Conservation (phyloP, 768 basidiomycete species). For the Phylloporus sp. region DNA sequence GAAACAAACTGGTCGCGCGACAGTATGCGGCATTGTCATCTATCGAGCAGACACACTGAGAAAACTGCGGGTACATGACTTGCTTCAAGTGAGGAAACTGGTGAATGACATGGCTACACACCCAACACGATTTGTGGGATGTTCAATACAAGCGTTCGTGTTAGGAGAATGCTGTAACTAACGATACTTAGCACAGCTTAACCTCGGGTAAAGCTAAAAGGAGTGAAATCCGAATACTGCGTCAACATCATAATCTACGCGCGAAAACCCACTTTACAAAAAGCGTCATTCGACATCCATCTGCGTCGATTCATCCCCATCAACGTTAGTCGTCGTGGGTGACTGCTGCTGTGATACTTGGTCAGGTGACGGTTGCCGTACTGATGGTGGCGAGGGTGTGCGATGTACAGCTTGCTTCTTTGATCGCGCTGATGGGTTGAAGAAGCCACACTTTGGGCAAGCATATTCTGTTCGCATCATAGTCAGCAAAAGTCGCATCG, state of each 20-base stretch:
- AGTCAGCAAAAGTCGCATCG: neutral
- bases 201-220: slow-evolving; percentile 2
- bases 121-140: neutral
- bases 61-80: slow-evolving; percentile 13
- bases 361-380: slow-evolving; percentile 6
- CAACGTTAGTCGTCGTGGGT: neutral
- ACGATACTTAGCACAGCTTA: neutral
- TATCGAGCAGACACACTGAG: slow-evolving; percentile 23
- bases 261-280: neutral
- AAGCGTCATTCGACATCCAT: slow-evolving; percentile 14
- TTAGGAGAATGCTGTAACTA: slow-evolving; percentile 1
- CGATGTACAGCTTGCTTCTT: slow-evolving; percentile 26
- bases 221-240: neutral
- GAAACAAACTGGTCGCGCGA: slow-evolving; percentile 18
- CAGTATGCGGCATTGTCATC: slow-evolving; percentile 11
- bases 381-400: slow-evolving; percentile 27
- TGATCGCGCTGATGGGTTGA: slow-evolving; percentile 54
- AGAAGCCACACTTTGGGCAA: slow-evolving; percentile 83
- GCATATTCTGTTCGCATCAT: slow-evolving; percentile 58
- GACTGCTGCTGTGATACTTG: slow-evolving; percentile 5
- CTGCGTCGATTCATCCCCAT: slow-evolving; percentile 8
- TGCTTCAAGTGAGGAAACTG: too few species aligned
- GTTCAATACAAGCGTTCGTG: neutral
- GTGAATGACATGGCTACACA: neutral
- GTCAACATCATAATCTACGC: neutral